phyloP scores from a whole-genome alignment of 2,329 filamentous ascomycete genomes.

The Claviceps spartinae region DNA sequence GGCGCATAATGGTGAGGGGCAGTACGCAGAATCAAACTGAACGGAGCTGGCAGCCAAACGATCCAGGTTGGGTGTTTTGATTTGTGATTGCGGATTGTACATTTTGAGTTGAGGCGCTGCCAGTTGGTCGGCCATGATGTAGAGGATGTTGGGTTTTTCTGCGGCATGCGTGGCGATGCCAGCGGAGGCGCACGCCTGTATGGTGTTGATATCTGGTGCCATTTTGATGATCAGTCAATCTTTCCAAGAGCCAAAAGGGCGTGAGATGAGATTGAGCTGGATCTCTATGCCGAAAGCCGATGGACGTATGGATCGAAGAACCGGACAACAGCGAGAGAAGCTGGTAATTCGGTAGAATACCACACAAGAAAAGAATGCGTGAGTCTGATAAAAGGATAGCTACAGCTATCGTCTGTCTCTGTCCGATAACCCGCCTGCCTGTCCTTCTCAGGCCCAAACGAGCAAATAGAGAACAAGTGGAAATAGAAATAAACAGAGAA shows the following conservation, averaged over 20 bases:
- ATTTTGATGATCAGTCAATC: slow-evolving; percentile 26
- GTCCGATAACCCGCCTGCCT: not conserved
- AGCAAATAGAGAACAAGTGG: not conserved
- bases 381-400: slow-evolving; percentile 11
- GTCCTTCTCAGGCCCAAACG: not conserved
- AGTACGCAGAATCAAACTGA: slow-evolving; percentile 89
- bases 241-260: not conserved
- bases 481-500: not conserved
- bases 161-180: slow-evolving; percentile 10
- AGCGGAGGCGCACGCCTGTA: slow-evolving; percentile 40
- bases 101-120: slow-evolving; percentile 83
- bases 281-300: not conserved
- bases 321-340: slow-evolving; percentile 2
- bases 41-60: slow-evolving; percentile 68
- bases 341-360: slow-evolving; percentile 5
- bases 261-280: not conserved
- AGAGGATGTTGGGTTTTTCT: slow-evolving; percentile 35
- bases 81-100: slow-evolving; percentile 77
- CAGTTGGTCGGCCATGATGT: slow-evolving; percentile 96
- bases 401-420: slow-evolving; percentile 10
- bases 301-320: not conserved
- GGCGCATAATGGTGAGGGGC: slow-evolving; percentile 82
- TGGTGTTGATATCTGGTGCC: slow-evolving; percentile 63
- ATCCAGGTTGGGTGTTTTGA: slow-evolving; percentile 86
- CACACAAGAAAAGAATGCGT: slow-evolving; percentile 7